phyloP scores from a whole-genome alignment of 2,329 filamentous ascomycete species.

The Pyrenochaeta sp. region DNA sequence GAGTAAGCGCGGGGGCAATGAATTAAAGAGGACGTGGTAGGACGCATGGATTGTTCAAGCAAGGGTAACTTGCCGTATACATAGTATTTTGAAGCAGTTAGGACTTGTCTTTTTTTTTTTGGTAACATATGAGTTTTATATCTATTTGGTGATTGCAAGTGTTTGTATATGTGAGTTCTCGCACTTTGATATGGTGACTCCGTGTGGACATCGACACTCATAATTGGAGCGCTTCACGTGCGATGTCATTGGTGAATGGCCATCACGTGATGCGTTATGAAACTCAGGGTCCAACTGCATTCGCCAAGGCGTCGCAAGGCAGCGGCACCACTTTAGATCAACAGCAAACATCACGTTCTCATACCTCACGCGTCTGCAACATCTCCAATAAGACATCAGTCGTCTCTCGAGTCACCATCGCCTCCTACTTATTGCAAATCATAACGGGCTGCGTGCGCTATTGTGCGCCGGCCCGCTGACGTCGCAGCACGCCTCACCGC shows the following conservation, averaged over 20 bases:
- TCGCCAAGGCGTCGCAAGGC: conserved; percentile 14
- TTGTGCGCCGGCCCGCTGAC: conserved; percentile 22
- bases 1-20: conserved; percentile 44
- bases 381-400: background rate
- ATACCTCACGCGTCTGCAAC: conserved; percentile 12
- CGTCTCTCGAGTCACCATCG: conserved; percentile 3
- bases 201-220: no score
- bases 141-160: background rate
- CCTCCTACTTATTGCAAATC: conserved; percentile 8
- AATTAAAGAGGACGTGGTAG: background rate
- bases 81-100: background rate
- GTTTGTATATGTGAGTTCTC: background rate
- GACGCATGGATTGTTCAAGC: background rate
- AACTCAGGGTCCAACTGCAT: conserved; percentile 11
- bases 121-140: no score
- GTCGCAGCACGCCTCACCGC: conserved; percentile 8
- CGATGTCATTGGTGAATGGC: background rate
- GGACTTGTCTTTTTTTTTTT: background rate
- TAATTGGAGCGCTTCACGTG: no score
- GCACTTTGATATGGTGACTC: background rate
- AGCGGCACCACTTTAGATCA: conserved; percentile 13
- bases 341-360: conserved; percentile 26
- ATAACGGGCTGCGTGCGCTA: conserved; percentile 18
- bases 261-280: conserved; percentile 10
- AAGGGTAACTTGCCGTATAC: background rate